Base-by-base conservation (phyloP, 441 rosid genomes). In the Pelargonium cotyledonis region DNA sequence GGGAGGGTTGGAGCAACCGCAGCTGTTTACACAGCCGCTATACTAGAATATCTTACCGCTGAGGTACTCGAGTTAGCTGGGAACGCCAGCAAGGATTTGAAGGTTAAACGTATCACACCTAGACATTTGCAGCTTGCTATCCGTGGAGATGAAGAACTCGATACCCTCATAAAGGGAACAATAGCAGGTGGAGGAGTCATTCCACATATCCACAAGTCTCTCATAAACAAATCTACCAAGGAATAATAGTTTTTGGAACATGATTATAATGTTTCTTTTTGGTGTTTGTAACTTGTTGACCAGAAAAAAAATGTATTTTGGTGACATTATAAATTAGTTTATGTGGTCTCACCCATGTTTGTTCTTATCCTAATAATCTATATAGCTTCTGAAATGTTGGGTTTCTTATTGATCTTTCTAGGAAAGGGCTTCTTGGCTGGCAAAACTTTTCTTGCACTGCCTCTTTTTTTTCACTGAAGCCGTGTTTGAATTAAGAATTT, bases 151-250 rank as follows among this genome's bases (percentile, higher is more conserved):
- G 98, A 92, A 70, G 96, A 92, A 77, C 96, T 92, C 5, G 96
- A 92, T 76, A 92, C 95, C 0, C 96, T 92, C 69, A 90, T 92
- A 84, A 92, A 90, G 78, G 98, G 98, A 41, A 92, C 97, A 41
- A 90, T 93, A 65, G 94, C 98, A 44, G 98, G 96, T 51, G 98
- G 98, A 7, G 96, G 96, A 60, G 98, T 92, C 23, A 92, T 92
- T 68, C 96, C 98, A 75, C 96, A 90, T 79, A 92, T 89, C 74
- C 98, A 92, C 85, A 92, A 92, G 81, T 90, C 92, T 61, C 94
- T 90, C 6, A 85, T 90, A 81, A 92, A 90, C 85, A 92, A 92
- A 76, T 78, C 94, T 66, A 73, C 92, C 78, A 90, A 89, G 75
- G 96, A 93, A 8, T 88, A 77, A 84, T 26, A 26, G 31, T 26